Evolutionary conservation across 495 filamentous ascomycete genomes (phyloP).

Genomic region (Neurospora pannonica): DNA sequence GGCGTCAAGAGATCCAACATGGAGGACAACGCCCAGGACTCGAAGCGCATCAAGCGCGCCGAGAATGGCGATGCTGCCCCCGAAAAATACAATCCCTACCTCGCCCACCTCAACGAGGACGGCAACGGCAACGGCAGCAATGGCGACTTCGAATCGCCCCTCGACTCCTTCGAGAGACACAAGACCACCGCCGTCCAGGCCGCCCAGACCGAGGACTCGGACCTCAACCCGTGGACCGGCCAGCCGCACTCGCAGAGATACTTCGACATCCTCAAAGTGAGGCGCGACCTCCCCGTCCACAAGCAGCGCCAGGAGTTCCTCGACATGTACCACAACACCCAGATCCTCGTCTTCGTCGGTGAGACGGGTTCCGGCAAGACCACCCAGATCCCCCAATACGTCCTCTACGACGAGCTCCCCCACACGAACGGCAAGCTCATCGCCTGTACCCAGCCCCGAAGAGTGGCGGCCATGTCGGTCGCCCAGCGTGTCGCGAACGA

Average conservation of each 20-base stretch:
- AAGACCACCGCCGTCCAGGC: slow-evolving; percentile 72
- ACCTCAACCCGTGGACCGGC: slow-evolving; percentile 76
- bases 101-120: slow-evolving; percentile 75
- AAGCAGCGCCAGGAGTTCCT: slow-evolving; percentile 91
- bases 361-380: slow-evolving; percentile 99
- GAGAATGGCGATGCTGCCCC: slow-evolving; percentile 22
- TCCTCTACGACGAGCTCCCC: slow-evolving; percentile 92
- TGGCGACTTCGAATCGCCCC: slow-evolving; percentile 36
- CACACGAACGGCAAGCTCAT: slow-evolving; percentile 77
- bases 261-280: slow-evolving; percentile 73
- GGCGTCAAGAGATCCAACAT: slow-evolving; percentile 22
- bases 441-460: slow-evolving; percentile 94
- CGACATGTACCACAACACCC: slow-evolving; percentile 78
- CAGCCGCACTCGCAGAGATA: slow-evolving; percentile 70
- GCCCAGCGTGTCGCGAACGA: slow-evolving; percentile 96
- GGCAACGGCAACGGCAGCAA: slow-evolving; percentile 23
- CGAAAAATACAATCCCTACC: slow-evolving; percentile 62
- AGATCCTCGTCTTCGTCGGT: slow-evolving; percentile 96
- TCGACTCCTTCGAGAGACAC: slow-evolving; percentile 65
- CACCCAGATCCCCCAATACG: slow-evolving; percentile 97
- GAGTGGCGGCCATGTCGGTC: slow-evolving; percentile 98
- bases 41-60: slow-evolving; percentile 26
- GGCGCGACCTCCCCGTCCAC: slow-evolving; percentile 82
- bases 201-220: slow-evolving; percentile 64
- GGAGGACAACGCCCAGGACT: slow-evolving; percentile 20